Conservation (phyloP, 2,329 filamentous ascomycete species). For the Arachnomyces sp. region DNA sequence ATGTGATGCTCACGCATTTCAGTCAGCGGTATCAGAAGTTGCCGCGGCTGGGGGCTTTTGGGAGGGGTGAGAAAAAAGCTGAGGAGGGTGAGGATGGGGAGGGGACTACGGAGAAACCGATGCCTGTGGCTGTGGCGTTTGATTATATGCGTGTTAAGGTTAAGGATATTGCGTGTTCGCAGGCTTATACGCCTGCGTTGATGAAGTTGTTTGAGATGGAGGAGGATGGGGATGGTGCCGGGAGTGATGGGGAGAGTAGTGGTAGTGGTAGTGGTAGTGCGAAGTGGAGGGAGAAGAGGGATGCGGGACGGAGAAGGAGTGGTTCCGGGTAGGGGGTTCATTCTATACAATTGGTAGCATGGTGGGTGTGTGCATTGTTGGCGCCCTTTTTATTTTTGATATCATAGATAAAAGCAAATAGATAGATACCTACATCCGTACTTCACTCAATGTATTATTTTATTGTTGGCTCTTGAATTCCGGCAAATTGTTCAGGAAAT, state of each 20-base stretch:
- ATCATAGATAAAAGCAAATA: conserved; percentile 1
- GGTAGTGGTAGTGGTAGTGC: conserved; percentile 15
- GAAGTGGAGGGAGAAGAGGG: conserved; percentile 12
- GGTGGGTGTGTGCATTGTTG: no score
- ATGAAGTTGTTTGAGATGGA: conserved; percentile 42
- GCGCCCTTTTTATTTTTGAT: not conserved
- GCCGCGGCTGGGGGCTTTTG: conserved; percentile 5
- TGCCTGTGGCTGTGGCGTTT: conserved; percentile 52
- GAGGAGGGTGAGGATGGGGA: conserved; percentile 7
- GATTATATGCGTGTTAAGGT: conserved; percentile 57
- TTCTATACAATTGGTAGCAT: no score
- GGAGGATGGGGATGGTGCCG: conserved; percentile 28
- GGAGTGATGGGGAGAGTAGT: conserved; percentile 11
- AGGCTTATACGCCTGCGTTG: conserved; percentile 49
- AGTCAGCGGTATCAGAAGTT: conserved; percentile 82
- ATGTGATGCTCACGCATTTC: conserved; percentile 86
- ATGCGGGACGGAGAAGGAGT: conserved; percentile 16
- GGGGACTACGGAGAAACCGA: conserved; percentile 10
- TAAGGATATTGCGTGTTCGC: conserved; percentile 49
- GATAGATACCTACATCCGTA: conserved; percentile 4
- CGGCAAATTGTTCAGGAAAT: no score
- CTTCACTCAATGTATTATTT: no score
- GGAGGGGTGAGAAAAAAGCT: not conserved
- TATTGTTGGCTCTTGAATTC: no score
- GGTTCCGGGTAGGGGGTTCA: no score